Conservation (phyloP, 345 rosid genomes). For the Nasturtium officinale region DNA sequence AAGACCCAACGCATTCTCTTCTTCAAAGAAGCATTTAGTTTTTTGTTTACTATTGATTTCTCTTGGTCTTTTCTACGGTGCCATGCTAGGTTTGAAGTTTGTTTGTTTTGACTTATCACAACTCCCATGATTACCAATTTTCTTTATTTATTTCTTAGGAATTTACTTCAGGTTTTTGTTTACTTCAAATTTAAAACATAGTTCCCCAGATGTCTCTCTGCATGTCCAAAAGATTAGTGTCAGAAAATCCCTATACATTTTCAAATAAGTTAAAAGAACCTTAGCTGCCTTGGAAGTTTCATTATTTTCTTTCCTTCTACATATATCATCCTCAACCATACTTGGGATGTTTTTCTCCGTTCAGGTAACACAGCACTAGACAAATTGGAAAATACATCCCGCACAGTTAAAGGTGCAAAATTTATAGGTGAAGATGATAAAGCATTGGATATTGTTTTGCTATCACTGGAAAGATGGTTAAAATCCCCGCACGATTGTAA, state of each 20-base stretch:
- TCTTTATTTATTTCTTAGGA: neutral
- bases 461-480: slow-evolving; percentile 75
- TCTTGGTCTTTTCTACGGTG: neutral
- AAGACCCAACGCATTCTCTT: slow-evolving; percentile 19
- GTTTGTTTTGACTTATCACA: slow-evolving; percentile 2
- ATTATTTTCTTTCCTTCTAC: neutral
- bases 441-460: slow-evolving; percentile 60
- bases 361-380: slow-evolving; percentile 69
- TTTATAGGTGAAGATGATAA: slow-evolving; percentile 73
- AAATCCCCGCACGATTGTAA: slow-evolving; percentile 52
- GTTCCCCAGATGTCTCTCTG: slow-evolving; percentile 1
- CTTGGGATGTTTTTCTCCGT: slow-evolving; percentile 22
- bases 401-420: slow-evolving; percentile 89
- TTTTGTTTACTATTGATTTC: neutral
- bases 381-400: slow-evolving; percentile 76
- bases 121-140: slow-evolving; percentile 14
- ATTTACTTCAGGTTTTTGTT: slow-evolving; percentile 16
- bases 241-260: slow-evolving; percentile 5
- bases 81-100: slow-evolving; percentile 12
- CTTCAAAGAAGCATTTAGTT: slow-evolving; percentile 9
- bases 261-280: slow-evolving; percentile 11
- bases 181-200: slow-evolving; percentile 4
- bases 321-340: slow-evolving; percentile 6
- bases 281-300: slow-evolving; percentile 14
- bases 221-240: slow-evolving; percentile 16